These are phyloP conservation scores for Populus hybrid DNA, from an alignment of 441 rosid species.

Conservation along the genomic window DNA sequence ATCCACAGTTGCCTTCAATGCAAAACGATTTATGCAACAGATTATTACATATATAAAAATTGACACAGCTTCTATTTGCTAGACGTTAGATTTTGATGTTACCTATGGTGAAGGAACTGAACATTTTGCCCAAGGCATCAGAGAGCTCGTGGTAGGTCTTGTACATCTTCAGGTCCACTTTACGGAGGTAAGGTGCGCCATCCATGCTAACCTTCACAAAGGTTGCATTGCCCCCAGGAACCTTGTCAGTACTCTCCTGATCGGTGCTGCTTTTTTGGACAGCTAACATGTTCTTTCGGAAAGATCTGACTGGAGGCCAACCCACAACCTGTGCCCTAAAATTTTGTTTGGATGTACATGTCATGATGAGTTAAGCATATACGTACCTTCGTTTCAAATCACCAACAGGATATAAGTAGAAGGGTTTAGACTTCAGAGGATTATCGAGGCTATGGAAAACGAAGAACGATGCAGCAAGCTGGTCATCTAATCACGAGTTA, in stretches of 20 bases:
- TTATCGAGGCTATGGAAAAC: not conserved
- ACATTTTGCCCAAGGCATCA: conserved; percentile 60
- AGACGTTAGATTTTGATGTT: not conserved
- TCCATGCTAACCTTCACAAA: conserved; percentile 90
- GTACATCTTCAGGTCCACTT: conserved; percentile 73
- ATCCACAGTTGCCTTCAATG: conserved; percentile 48
- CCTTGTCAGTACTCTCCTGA: conserved; percentile 30
- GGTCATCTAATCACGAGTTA: too few species aligned
- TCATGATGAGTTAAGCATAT: not conserved
- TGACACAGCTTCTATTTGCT: not conserved
- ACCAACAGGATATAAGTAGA: too few species aligned
- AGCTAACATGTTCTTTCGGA: conserved; percentile 61
- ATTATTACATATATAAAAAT: not conserved
- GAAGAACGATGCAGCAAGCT: too few species aligned
- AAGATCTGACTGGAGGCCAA: conserved; percentile 91
- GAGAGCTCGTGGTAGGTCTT: conserved; percentile 63
- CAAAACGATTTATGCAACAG: not conserved
- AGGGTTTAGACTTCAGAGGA: not conserved
- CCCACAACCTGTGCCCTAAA: conserved; percentile 86
- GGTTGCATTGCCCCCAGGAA: conserved; percentile 21
- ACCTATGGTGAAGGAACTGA: conserved; percentile 69
- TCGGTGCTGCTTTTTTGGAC: conserved; percentile 40
- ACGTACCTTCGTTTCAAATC: too few species aligned
- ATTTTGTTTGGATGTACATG: not conserved
- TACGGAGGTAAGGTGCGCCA: conserved; percentile 88